Conservation (phyloP, 2,329 filamentous ascomycete genomes). For the Tolypocladium ophioglossoides region DNA sequence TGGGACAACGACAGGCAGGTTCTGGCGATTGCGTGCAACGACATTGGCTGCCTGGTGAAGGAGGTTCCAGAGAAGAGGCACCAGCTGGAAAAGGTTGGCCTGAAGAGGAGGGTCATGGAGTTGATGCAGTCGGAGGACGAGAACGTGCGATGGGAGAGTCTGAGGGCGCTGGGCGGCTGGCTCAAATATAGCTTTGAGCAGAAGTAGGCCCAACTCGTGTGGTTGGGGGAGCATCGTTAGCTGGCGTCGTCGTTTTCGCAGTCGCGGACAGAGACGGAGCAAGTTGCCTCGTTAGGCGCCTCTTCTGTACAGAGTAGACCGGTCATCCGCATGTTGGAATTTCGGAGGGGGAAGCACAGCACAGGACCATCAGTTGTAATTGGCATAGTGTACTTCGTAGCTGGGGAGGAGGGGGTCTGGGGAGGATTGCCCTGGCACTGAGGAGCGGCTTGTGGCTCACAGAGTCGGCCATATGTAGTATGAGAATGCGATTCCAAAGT, state of each 20-base stretch:
- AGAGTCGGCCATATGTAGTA: too few species aligned
- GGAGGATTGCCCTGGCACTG: background rate
- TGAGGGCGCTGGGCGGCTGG: conserved; percentile 66
- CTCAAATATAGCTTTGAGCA: conserved; percentile 53
- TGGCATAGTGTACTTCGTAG: background rate
- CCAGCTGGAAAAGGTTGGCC: conserved; percentile 69
- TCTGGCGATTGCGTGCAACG: conserved; percentile 85
- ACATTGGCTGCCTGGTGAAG: conserved; percentile 79
- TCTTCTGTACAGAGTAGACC: background rate
- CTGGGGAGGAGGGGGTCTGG: background rate
- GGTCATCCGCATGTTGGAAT: background rate
- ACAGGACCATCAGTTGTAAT: background rate
- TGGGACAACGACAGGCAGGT: conserved; percentile 81
- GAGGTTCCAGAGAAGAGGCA: conserved; percentile 77
- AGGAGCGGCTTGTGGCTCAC: background rate
- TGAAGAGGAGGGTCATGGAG: conserved; percentile 86
- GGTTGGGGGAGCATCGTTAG: background rate
- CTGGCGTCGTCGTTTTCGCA: background rate
- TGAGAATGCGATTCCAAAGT: background rate
- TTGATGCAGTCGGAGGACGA: conserved; percentile 86
- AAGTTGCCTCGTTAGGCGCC: background rate
- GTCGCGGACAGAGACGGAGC: background rate
- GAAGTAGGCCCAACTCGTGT: conserved; percentile 6
- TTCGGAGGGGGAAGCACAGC: background rate
- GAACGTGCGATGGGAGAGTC: conserved; percentile 82